Evolutionary conservation across 139 green algal species (phyloP).

Genomic region (Limnomonas spitsbergensis): DNA sequence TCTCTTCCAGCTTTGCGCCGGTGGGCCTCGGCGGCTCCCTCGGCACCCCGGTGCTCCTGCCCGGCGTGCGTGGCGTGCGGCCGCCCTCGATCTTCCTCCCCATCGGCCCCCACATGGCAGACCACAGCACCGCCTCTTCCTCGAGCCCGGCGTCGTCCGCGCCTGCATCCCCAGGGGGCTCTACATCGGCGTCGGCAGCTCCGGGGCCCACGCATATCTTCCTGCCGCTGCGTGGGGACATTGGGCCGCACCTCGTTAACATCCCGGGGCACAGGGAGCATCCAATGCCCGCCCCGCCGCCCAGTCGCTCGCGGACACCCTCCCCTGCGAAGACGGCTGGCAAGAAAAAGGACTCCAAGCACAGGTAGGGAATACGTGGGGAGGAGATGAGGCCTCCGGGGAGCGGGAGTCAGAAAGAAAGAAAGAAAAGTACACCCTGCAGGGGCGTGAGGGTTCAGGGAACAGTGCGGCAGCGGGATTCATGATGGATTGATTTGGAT

Average conservation of each 20-base stretch:
- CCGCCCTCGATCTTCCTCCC: background rate
- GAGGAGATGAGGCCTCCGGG: too few relatives aligned
- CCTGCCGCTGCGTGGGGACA: background rate
- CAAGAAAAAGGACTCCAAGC: background rate
- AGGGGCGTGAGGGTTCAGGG: too few relatives aligned
- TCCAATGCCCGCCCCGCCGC: background rate
- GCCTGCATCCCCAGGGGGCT: background rate
- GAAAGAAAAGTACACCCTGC: too few relatives aligned
- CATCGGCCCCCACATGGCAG: background rate
- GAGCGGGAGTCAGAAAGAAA: too few relatives aligned
- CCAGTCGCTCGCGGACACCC: too few relatives aligned
- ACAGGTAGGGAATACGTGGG: too few relatives aligned
- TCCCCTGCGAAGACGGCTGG: background rate
- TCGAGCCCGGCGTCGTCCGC: background rate
- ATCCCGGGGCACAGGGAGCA: background rate
- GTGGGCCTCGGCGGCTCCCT: too few relatives aligned
- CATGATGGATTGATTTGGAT: too few relatives aligned
- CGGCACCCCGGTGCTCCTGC: background rate
- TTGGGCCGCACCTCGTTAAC: background rate
- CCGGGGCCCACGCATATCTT: background rate
- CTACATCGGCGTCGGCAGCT: background rate
- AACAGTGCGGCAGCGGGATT: too few relatives aligned
- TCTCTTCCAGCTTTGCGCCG: background rate
- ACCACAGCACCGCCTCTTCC: background rate
- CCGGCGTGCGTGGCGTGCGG: background rate